Evolutionary conservation across 768 basidiomycete genomes (phyloP), one percentile per base, ranked within the genome.

Genomic region (Lactarius psammicola): DNA sequence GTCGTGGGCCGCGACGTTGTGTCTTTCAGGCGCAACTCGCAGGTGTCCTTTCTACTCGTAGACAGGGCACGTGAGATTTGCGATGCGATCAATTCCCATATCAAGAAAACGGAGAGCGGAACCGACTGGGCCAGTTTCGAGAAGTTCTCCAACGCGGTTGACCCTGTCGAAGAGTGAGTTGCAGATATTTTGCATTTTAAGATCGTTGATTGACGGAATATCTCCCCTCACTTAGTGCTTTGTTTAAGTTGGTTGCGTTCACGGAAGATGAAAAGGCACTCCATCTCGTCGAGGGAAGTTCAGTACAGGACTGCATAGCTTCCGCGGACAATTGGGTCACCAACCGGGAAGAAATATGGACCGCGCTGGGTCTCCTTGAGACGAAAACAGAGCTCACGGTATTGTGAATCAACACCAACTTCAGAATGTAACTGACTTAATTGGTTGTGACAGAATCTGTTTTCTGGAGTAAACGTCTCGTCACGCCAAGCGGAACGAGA

Each of bases 111-210:
- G 20, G 63, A 71, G 11, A 53, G 18, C 11, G 64, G 59, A 28
- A 44, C 53, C 7, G 63, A 60, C 38, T 71, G 70, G 70, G n/a
- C 31, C 31, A 70, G 54, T 55, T 71, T 60, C 17, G 69, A 67
- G 4, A 71, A 60, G 49, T 70, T 55, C 49, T 61, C 70, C 13
- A 36, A 36, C 6, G 70, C 70, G 6, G 68, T 71, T n/a, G 69
- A 71, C n/a, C 70, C 70, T 23, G 40, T 70, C 20, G 70, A 71
- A 46, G 63, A 70, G 70, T 71, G 40, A 40, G 65, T 33, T 17
- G 9, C 33, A 13, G 2, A 26, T 23, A 11, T 28, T 3, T 30
- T 1, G 2, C 28, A 10, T 10, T 33, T 15, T 6, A 53, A 17
- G 11, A n/a, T 33, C 5, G 6, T 36, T 30, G 44, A 26, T 49